Evolutionary conservation across 2,329 filamentous ascomycete genomes (phyloP), one percentile per base, ranked within the genome.

Genomic region (Ciborinia camelliae): DNA sequence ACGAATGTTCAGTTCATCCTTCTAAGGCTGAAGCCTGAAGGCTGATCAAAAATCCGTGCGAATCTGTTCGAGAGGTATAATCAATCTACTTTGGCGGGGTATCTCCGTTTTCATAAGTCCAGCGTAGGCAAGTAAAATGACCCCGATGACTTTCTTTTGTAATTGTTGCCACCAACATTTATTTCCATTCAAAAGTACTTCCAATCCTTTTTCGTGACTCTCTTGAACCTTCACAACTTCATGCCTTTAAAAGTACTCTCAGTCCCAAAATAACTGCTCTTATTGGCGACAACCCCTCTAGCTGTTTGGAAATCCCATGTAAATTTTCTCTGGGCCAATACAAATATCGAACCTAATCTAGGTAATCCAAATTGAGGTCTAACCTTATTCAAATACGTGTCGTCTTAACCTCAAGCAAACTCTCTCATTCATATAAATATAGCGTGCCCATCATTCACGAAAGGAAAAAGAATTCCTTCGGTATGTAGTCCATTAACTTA

Each of bases 1-100:
- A 32, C n/a, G n/a, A 35, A 41, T 8, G 15, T n/a, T n/a, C 43
- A 20, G 18, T 45, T 23, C 20, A 45, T 9, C 41, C 54, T 14
- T 23, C 9, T 41, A 55, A 41, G 41, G 41, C 54, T 58, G 54
- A 55, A 41, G 41, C 28, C 54, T 58, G 54, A 58, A 41, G 23
- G 30, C 28, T 58, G 28, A 35, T 7, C 18, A 12, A 35, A 23
- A 14, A 52, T 9, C 50, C 50, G 30, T 52, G 30, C 45, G 23
- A 48, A n/a, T 12, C 4, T 2, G 23, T 47, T 12, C 45, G n/a
- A n/a, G n/a, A n/a, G n/a, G n/a, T n/a, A n/a, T n/a, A n/a, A n/a
- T n/a, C n/a, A 26, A 35, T 35, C 28, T 10, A 23, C 28, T 32
- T n/a, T 23, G n/a, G 54, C 28, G 54, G 54, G 39, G 54, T n/a